Evolutionary conservation across 139 green algal species (phyloP), one percentile per base, ranked within the genome.

Genomic region (Chlamydomonas sp.): DNA sequence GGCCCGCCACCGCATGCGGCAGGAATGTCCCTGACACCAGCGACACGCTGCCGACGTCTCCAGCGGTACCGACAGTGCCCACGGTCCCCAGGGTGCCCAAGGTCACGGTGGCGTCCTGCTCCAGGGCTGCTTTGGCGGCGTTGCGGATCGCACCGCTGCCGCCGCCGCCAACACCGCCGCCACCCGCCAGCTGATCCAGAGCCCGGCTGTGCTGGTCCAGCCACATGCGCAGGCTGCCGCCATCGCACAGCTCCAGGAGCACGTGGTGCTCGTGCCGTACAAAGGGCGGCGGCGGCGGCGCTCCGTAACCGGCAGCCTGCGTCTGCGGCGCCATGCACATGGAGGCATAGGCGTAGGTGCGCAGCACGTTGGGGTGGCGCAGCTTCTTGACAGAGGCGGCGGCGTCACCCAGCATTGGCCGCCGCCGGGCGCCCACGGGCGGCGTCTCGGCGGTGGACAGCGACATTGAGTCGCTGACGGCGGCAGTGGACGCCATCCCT

Each of bases 181-280:
- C 3, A 61, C 72, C 69, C 20, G 69, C 18, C 1, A 1, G 4
- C 73, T 71, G 71, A n/a, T 10, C n/a, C 17, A 18, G 20, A 18
- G 9, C 14, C 8, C 20, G 67, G 14, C 67, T 59, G 18, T 80
- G 1, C 62, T 4, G 1, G 73, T 87, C 83, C 16, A 87, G 62
- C 83, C 83, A 87, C 31, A 20, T 14, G 2, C 83, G 18, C 71
- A 87, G 74, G 62, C 61, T 87, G 83, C 83, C 83, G n/a, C 83
- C 83, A 15, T 87, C 73, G 49, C 83, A 87, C 61, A 87, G 83
- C 83, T 87, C 83, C 72, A 87, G 72, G 58, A 87, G 59, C 73
- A 87, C 83, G 16, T 87, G 83, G n/a, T 87, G 83, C 63, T 87
- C 83, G 83, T 80, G 73, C 1, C 81, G 81, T 0, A 69, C 31